phyloP scores from a whole-genome alignment of 495 filamentous ascomycete species.

The Aspergillus biplanus region DNA sequence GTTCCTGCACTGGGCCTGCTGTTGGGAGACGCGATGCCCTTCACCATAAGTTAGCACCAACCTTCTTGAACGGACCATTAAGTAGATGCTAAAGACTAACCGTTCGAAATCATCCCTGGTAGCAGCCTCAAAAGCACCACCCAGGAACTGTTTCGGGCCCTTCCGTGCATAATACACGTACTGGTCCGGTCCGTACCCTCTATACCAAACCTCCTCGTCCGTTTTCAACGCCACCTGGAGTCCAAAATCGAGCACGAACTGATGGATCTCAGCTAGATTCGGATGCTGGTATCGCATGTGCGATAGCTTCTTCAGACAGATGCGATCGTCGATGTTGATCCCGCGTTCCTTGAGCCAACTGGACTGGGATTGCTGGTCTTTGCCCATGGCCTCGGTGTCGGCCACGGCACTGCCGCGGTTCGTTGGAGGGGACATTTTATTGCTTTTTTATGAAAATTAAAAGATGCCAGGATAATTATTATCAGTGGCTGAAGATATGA shows the following conservation, averaged over 20 bases:
- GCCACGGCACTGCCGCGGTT: conserved; percentile 44
- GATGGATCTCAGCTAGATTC: conserved; percentile 46
- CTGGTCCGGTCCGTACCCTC: conserved; percentile 61
- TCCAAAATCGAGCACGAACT: conserved; percentile 59
- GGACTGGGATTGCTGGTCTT: conserved; percentile 30
- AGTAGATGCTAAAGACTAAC: neutral
- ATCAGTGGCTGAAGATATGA: too few relatives aligned
- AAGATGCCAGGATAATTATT: neutral
- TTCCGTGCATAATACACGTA: conserved; percentile 56
- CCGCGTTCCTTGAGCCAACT: conserved; percentile 40
- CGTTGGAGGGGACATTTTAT: conserved; percentile 15
- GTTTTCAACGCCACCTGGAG: conserved; percentile 47
- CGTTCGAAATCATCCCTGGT: neutral
- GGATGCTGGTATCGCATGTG: conserved; percentile 58
- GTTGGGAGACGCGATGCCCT: neutral
- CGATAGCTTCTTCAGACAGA: conserved; percentile 44
- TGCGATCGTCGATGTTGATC: conserved; percentile 40
- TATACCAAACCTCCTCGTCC: conserved; percentile 56
- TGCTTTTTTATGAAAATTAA: neutral
- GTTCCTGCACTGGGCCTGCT: neutral
- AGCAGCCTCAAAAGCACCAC: conserved; percentile 35
- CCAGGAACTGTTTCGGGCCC: conserved; percentile 55
- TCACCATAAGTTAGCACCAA: neutral
- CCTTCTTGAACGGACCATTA: neutral
- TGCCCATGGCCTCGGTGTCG: conserved; percentile 41